These are phyloP conservation scores for Phaffia tasmanica DNA, from an alignment of 768 basidiomycete genomes.

Conservation along the genomic window DNA sequence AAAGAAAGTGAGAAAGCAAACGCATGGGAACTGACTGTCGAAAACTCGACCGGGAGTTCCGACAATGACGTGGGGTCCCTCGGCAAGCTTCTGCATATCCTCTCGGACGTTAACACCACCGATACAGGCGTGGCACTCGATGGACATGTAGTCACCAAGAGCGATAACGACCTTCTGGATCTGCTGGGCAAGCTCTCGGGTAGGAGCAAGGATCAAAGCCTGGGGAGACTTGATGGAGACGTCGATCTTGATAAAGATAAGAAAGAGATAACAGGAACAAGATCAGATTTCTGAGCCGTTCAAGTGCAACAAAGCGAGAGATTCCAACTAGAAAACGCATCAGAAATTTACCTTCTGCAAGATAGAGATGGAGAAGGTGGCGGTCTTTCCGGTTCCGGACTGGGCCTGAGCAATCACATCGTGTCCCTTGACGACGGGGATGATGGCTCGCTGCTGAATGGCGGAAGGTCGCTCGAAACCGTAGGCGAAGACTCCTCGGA, in stretches of 20 bases:
- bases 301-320: not conserved
- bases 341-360: slow-evolving; percentile 50
- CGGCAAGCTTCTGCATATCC: slow-evolving; percentile 92
- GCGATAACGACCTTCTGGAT: slow-evolving; percentile 95
- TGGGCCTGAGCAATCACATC: slow-evolving; percentile 99
- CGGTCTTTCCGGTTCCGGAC: slow-evolving; percentile 99
- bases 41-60: slow-evolving; percentile 97
- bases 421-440: slow-evolving; percentile 61
- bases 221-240: slow-evolving; percentile 87
- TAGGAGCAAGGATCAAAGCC: slow-evolving; percentile 90
- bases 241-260: slow-evolving; percentile 55
- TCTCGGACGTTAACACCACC: slow-evolving; percentile 95
- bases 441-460: slow-evolving; percentile 94
- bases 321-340: not conserved
- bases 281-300: not conserved
- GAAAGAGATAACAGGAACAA: not conserved
- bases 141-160: slow-evolving; percentile 97
- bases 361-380: slow-evolving; percentile 95
- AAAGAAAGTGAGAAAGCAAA: not conserved
- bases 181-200: slow-evolving; percentile 97
- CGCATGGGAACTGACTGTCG: slow-evolving; percentile 46
- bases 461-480: slow-evolving; percentile 94
- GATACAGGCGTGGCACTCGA: slow-evolving; percentile 96
- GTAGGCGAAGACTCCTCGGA: slow-evolving; percentile 40
- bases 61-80: slow-evolving; percentile 93